Evolutionary conservation across 176 grass and related monocot species (phyloP).

Genomic region (Paspalum notatum): DNA sequence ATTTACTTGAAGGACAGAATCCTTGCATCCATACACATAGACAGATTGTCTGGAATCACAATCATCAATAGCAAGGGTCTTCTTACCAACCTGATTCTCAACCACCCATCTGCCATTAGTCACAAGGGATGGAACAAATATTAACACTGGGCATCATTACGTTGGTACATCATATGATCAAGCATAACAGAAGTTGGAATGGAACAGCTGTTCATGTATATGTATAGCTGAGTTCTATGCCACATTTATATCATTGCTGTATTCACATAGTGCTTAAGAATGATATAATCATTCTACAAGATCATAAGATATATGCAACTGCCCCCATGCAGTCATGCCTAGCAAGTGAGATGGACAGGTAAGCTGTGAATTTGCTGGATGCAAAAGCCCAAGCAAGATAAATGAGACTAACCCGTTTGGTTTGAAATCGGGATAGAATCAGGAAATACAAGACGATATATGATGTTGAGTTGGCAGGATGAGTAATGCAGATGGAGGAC

Average conservation of each 20-base stretch:
- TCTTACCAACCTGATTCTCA: slow-evolving; percentile 93
- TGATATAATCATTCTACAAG: neutral
- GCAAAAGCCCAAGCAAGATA: neutral
- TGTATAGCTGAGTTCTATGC: neutral
- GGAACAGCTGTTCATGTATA: neutral
- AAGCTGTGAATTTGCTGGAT: neutral
- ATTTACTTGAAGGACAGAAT: slow-evolving; percentile 97
- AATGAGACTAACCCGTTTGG: neutral
- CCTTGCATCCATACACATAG: slow-evolving; percentile 93
- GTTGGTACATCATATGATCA: slow-evolving; percentile 3
- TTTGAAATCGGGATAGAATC: neutral
- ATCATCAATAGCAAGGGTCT: slow-evolving; percentile 84
- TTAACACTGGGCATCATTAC: neutral
- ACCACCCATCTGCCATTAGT: slow-evolving; percentile 73
- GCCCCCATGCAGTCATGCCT: neutral
- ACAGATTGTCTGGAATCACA: slow-evolving; percentile 96
- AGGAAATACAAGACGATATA: neutral
- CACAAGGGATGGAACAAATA: neutral
- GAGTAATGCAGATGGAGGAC: neutral
- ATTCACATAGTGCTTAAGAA: slow-evolving; percentile 36
- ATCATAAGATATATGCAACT: slow-evolving; percentile 1
- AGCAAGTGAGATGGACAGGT: neutral
- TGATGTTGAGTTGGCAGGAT: neutral
- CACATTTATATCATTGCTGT: neutral
- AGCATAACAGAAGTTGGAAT: neutral